Evolutionary conservation across 257 asterid genomes (phyloP).

Genomic region (Ligustrum vulgare): DNA sequence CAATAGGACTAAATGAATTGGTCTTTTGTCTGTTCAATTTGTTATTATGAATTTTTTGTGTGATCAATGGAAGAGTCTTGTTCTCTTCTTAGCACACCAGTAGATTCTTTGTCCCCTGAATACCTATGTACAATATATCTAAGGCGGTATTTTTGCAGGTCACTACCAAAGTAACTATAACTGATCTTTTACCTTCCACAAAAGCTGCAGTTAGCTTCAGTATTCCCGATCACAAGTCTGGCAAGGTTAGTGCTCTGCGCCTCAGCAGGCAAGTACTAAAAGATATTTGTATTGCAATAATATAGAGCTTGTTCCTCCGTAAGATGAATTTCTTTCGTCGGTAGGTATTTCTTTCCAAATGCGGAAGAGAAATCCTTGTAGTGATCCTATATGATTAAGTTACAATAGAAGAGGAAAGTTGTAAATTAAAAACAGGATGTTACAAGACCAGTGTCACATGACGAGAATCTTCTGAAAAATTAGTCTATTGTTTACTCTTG

Average conservation of each 20-base stretch:
- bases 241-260: conserved; percentile 51
- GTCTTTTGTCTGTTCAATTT: not conserved
- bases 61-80: not conserved
- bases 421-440: not conserved
- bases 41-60: not conserved
- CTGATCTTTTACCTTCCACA: conserved; percentile 55
- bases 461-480: not conserved
- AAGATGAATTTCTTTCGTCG: not conserved
- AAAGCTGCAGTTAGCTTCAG: conserved; percentile 74
- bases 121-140: conserved; percentile 5
- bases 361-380: not conserved
- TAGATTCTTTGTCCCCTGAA: not conserved
- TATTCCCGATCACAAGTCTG: conserved; percentile 83
- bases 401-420: not conserved
- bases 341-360: conserved; percentile 4
- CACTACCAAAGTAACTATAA: conserved; percentile 61
- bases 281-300: conserved; percentile 1
- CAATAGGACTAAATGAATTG: conserved; percentile 7
- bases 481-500: not conserved
- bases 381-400: not conserved
- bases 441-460: not conserved
- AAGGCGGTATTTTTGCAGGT: conserved; percentile 42
- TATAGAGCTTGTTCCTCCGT: not conserved
- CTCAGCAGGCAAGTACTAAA: not conserved
- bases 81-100: conserved; percentile 1